A percentile compares a stretch with the other conserved stretches of the same genome.
These are phyloP conservation scores for Dendrobium chrysotoxum DNA, from an alignment of 106 monocot species.

Conservation along the genomic window DNA sequence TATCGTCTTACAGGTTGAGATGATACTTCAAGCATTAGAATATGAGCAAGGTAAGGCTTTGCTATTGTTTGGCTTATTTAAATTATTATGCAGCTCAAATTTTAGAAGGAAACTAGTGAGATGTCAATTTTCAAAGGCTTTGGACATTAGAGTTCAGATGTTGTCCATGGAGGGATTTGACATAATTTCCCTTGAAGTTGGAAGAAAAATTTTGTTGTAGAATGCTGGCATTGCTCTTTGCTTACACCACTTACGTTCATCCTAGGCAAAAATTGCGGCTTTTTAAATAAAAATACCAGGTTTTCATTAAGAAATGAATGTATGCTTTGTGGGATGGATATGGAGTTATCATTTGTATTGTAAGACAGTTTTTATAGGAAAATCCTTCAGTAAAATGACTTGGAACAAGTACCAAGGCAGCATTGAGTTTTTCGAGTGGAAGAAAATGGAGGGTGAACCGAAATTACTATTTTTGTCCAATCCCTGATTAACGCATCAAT, in stretches of 20 bases:
- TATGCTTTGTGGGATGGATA: not conserved
- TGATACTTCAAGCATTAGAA: conserved; percentile 99
- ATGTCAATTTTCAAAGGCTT: not conserved
- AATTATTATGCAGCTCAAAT: not conserved
- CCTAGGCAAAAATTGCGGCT: not conserved
- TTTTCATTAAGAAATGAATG: not conserved
- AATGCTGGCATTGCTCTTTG: not conserved
- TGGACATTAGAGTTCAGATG: not conserved
- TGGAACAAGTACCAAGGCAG: not conserved
- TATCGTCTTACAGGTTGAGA: conserved; percentile 72
- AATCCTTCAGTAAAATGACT: not conserved
- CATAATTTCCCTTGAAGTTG: not conserved
- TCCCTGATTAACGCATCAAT: not conserved
- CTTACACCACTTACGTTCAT: not conserved
- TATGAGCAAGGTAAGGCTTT: conserved; percentile 74
- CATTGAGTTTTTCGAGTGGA: not conserved
- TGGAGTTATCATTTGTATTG: not conserved
- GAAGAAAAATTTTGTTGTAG: not conserved
- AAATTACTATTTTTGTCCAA: not conserved
- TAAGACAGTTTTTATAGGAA: not conserved
- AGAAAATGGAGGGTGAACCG: not conserved
- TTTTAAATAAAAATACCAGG: not conserved
- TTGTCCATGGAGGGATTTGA: not conserved
- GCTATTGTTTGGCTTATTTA: not conserved
- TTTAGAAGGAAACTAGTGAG: not conserved